These are phyloP conservation scores for Lagenidium sp. DNA, from an alignment of 352 stramenopile species.

Conservation along the genomic window DNA sequence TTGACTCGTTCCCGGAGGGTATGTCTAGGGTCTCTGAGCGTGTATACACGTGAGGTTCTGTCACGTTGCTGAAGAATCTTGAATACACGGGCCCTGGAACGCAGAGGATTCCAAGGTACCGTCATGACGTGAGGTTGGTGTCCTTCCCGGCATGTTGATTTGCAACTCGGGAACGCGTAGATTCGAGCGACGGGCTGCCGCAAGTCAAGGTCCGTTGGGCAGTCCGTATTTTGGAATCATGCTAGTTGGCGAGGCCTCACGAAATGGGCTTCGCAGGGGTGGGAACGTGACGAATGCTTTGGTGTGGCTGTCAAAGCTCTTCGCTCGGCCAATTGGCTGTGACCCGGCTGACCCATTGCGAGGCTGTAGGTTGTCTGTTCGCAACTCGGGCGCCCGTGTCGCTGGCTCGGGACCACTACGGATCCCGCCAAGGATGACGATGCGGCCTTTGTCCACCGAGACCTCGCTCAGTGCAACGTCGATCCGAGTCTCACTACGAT, in stretches of 20 bases:
- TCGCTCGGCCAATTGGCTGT: neutral
- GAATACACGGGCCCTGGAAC: too few species aligned
- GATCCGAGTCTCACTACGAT: conserved; percentile 32
- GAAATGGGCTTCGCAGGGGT: too few species aligned
- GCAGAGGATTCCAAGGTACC: conserved; percentile 55
- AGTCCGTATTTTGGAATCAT: neutral
- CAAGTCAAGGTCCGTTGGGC: conserved; percentile 29
- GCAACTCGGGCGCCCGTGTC: conserved; percentile 37
- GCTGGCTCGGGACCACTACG: conserved; percentile 55
- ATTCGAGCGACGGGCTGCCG: conserved; percentile 31
- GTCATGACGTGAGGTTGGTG: too few species aligned
- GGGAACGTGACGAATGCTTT: conserved; percentile 60
- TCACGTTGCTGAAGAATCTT: neutral
- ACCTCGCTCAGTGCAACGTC: conserved; percentile 36
- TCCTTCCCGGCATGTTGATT: too few species aligned
- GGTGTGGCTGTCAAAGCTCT: conserved; percentile 12
- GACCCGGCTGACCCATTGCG: neutral
- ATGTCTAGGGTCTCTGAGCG: neutral
- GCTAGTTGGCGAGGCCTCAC: too few species aligned
- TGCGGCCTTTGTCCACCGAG: conserved; percentile 36
- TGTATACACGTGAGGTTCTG: neutral
- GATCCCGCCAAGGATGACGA: conserved; percentile 39
- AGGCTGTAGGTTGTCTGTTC: conserved; percentile 44
- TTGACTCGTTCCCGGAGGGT: conserved; percentile 51
- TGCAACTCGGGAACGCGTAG: too few species aligned